Evolutionary conservation across 1,139 yeast species (phyloP).

Genomic region (Nakaseomyces bracarensis): DNA sequence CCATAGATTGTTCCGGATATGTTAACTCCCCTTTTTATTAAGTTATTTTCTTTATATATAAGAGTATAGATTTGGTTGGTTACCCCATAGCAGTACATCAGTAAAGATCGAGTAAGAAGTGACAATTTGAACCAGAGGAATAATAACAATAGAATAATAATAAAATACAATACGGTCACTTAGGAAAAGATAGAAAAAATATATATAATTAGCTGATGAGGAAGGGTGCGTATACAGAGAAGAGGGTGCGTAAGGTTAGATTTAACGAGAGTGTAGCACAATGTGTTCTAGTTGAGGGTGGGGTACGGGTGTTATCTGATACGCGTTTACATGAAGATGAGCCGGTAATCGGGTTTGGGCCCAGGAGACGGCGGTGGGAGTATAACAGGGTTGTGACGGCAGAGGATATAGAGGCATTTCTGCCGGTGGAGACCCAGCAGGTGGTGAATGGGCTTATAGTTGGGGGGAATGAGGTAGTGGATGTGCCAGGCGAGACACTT

Average conservation of each 20-base stretch:
- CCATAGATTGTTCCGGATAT: too few relatives aligned
- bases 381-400: conserved; percentile 3
- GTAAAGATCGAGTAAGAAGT: too few relatives aligned
- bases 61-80: too few relatives aligned
- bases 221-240: conserved; percentile 3
- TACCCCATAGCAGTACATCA: too few relatives aligned
- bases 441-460: conserved; percentile 1
- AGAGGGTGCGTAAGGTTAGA: conserved; percentile 2
- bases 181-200: not conserved
- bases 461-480: conserved; percentile 5
- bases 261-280: conserved; percentile 5
- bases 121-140: too few relatives aligned
- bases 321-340: not conserved
- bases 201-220: too few relatives aligned
- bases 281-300: conserved; percentile 1
- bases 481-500: conserved; percentile 3
- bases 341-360: not conserved
- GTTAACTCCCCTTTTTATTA: too few relatives aligned
- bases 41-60: too few relatives aligned
- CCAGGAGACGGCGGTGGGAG: conserved; percentile 5
- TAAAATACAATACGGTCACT: too few relatives aligned
- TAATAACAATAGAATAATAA: not conserved
- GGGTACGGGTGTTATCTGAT: not conserved
- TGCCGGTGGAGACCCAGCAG: conserved; percentile 2
- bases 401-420: not conserved